A percentile compares a stretch with the other conserved stretches of the same genome.
phyloP scores from a whole-genome alignment of 2,329 filamentous ascomycete genomes.

The Ciborinia camelliae region DNA sequence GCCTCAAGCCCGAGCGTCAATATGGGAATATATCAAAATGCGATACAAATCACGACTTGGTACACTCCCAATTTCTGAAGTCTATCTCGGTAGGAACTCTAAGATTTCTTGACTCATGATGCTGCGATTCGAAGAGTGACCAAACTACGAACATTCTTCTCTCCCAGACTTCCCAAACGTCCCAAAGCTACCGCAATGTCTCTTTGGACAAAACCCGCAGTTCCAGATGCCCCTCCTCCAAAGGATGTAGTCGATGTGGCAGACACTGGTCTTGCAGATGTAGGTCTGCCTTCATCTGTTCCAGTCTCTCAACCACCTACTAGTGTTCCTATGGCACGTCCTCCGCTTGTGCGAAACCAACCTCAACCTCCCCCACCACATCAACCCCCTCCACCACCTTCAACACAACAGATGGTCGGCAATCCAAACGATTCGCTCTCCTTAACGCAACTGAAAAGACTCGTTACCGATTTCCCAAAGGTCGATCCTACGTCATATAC shows the following conservation, averaged over 20 bases:
- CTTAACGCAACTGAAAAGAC: slow-evolving; percentile 66
- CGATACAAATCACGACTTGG: background rate
- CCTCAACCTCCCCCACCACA: slow-evolving; percentile 40
- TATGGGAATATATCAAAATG: background rate
- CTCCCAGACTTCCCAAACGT: background rate
- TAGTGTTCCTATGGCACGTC: slow-evolving; percentile 32
- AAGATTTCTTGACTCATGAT: background rate
- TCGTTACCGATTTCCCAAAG: slow-evolving; percentile 71
- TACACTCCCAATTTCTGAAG: background rate
- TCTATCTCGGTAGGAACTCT: background rate
- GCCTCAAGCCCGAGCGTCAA: background rate
- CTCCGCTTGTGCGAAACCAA: slow-evolving; percentile 40
- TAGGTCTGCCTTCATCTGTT: slow-evolving; percentile 35
- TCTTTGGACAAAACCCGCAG: slow-evolving; percentile 30
- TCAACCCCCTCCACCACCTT: slow-evolving; percentile 36
- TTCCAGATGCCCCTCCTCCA: slow-evolving; percentile 20
- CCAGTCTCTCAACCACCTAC: slow-evolving; percentile 26
- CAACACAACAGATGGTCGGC: slow-evolving; percentile 26
- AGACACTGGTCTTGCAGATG: slow-evolving; percentile 43
- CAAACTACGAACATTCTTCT: background rate
- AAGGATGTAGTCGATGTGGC: slow-evolving; percentile 40
- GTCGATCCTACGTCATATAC: slow-evolving; percentile 74
- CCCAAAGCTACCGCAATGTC: slow-evolving; percentile 27
- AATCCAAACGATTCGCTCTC: slow-evolving; percentile 67
- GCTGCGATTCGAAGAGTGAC: background rate